Base-by-base conservation (phyloP, 176 grass and related monocot genomes). In the Oryza punctata region DNA sequence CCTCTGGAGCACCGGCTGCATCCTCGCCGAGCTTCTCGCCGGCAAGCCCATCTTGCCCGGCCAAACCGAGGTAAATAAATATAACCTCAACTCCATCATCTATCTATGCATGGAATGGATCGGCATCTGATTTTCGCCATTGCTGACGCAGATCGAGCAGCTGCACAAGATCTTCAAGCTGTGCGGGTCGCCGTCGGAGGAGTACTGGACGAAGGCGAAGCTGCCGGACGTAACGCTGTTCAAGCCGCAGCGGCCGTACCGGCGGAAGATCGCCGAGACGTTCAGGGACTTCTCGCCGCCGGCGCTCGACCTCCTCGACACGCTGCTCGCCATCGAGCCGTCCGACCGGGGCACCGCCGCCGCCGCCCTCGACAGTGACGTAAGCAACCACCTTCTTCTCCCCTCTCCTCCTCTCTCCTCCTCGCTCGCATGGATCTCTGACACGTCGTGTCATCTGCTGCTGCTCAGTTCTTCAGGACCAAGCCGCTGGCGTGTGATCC, bases 101-200 rank as follows among this genome's bases (percentile, higher is more conserved):
- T 23, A 1, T 32, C 14, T 41, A 9, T 78, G 19, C 57, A 71
- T 4, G 7, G 0, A 14, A 13, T 46, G 35, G 35, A 37, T 37
- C 35, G 35, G 35, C 50, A 19, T 52, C 49, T 70, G 12, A 47
- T 50, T 29, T 6, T 45, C 40, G 3, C 47, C 47, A 50, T 50
- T 50, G 5, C 10, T 7, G 15, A 1, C 12, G n/a, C 49, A 94
- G 92, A 90, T 94, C 61, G 93, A 94, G 85, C 93, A 94, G 86
- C 66, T 94, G 63, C 93, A 94, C 87, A 94, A 94, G 79, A 94
- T 94, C 72, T 94, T 94, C 85, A 94, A 94, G 90, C 93, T 94
- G 14, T 94, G 93, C 40, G 93, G 93, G 24, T 94, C 93, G 41
- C 93, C 93, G 24, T 92, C 93, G 2, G 93, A 94, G 63, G 85